phyloP scores from a whole-genome alignment of 305 asterid species.

The Caryopteris hybrid region DNA sequence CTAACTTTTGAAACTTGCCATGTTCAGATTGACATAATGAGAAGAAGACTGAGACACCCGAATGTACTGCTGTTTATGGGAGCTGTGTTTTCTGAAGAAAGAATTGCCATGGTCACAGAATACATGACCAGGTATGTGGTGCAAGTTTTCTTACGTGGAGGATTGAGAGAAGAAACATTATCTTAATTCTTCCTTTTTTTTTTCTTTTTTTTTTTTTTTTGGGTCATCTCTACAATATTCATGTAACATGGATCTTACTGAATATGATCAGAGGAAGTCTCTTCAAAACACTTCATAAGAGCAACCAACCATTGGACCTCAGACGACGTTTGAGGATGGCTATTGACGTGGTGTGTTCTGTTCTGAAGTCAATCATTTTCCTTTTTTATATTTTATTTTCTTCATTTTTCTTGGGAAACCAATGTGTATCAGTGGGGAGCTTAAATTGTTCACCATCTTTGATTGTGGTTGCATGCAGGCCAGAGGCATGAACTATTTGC shows the following conservation, averaged over 20 bases:
- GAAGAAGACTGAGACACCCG: conserved; percentile 73
- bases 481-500: conserved; percentile 79
- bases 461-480: conserved; percentile 45
- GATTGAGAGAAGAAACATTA: background rate
- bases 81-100: conserved; percentile 53
- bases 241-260: background rate
- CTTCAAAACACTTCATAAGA: conserved; percentile 53
- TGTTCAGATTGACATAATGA: conserved; percentile 63
- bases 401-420: background rate
- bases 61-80: conserved; percentile 77
- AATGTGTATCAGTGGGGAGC: background rate
- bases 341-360: conserved; percentile 57
- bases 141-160: background rate
- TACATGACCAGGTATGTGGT: conserved; percentile 49
- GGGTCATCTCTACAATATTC: background rate
- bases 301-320: conserved; percentile 48
- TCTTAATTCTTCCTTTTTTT: background rate
- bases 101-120: conserved; percentile 68
- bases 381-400: background rate
- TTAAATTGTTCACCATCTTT: background rate
- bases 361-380: background rate
- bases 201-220: too few relatives aligned
- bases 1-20: background rate
- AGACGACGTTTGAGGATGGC: conserved; percentile 67
- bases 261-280: conserved; percentile 66